Base-by-base conservation (phyloP, 1,139 yeast genomes). In the Taiozyma sp. region DNA sequence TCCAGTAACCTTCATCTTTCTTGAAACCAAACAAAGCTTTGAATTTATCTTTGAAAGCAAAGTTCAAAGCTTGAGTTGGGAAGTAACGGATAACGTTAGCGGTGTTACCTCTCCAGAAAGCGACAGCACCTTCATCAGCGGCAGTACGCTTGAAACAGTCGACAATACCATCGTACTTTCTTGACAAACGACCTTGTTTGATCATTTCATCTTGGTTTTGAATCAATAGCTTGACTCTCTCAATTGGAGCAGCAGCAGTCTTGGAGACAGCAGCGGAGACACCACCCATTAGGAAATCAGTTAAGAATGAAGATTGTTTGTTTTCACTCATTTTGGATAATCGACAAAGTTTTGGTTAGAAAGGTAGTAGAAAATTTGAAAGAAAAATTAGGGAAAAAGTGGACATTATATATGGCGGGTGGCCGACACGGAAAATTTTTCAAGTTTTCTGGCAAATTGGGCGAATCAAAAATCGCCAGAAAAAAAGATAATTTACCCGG, bases 101-200 rank as follows among this genome's bases (percentile, higher is more conserved):
- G 56, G 89, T 81, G 85, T 84, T 84, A 75, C 90, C 90, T 78
- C 89, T 80, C 90, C 90, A 84, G 81, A 84, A 80, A 55, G 89
- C 73, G 56, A 73, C 74, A 56, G 82, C 64, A 74, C 90, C 90
- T 75, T 84, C 90, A 58, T 81, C 84, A 56, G 80, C 78, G 59
- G 83, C 77, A 60, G 89, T 84, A 71, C 89, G 82, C 65, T 70
- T 75, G 85, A 84, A 84, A 72, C 87, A 81, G 68, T 84, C 89
- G 56, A 61, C 71, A 62, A 84, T 83, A 76, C 90, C 90, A 58
- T 69, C 75, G 80, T 84, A 84, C 64, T 74, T 79, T 64, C 68
- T 75, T 57, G 80, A 74, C 62, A 84, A 79, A 75, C 88, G 85
- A 65, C 89, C 89, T 74, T 82, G 88, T 79, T 84, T 84, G 73